Conservation (phyloP, 2,329 filamentous ascomycete genomes). For the Diaporthe sp. region DNA sequence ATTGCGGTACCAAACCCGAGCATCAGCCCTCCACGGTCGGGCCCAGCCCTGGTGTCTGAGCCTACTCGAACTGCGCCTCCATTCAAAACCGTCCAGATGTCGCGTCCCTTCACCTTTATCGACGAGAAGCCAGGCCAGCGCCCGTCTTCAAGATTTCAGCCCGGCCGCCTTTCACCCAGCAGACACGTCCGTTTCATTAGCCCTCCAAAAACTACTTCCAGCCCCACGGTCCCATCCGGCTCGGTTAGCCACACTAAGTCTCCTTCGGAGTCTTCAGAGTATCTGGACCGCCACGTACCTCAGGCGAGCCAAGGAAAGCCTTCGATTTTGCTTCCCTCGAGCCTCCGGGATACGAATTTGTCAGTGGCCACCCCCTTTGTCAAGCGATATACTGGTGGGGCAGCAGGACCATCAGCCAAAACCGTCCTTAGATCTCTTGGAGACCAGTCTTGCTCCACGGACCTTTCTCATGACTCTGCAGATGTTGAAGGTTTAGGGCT, state of each 20-base stretch:
- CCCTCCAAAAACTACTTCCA: background rate
- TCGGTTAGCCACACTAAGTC: slow-evolving; percentile 1
- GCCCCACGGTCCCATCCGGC: background rate
- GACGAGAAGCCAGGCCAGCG: slow-evolving; percentile 39
- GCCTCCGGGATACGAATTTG: background rate
- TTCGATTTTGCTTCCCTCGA: background rate
- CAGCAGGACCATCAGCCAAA: background rate
- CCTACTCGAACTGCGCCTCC: background rate
- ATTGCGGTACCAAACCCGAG: background rate
- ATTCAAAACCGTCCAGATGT: slow-evolving; percentile 15
- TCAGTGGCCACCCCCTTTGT: background rate
- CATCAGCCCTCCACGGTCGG: background rate
- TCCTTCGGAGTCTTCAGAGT: slow-evolving; percentile 51
- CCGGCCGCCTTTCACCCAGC: slow-evolving; percentile 10
- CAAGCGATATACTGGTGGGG: background rate
- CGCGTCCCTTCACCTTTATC: slow-evolving; percentile 35
- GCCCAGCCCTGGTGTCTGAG: background rate
- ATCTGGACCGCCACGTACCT: slow-evolving; percentile 47
- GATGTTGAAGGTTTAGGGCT: background rate
- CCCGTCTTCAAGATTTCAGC: slow-evolving; percentile 21
- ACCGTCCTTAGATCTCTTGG: background rate
- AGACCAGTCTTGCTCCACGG: background rate
- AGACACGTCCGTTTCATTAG: slow-evolving; percentile 38
- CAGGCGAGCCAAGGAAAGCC: background rate
- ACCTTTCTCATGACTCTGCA: background rate